Evolutionary conservation across 2,329 filamentous ascomycete genomes (phyloP).

Genomic region (Ophiostoma perfectum): DNA sequence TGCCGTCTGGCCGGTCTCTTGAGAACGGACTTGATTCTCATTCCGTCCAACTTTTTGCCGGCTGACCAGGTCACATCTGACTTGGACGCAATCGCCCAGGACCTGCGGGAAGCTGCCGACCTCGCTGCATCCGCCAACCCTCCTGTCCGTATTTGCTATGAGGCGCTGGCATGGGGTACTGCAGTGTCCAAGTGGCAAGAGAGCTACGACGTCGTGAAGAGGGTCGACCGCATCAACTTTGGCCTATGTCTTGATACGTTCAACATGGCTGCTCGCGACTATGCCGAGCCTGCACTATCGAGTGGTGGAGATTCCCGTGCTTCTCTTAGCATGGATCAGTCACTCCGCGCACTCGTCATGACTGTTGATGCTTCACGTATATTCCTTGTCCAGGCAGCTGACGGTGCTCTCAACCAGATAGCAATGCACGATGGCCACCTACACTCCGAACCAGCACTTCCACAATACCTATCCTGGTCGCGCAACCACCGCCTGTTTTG

Average conservation of each 20-base stretch:
- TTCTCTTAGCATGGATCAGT: conserved; percentile 41
- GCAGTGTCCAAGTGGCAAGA: conserved; percentile 55
- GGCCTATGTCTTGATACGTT: conserved; percentile 59
- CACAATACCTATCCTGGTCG: conserved; percentile 58
- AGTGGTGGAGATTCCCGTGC: conserved; percentile 42
- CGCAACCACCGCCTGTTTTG: conserved; percentile 57
- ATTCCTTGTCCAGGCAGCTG: conserved; percentile 59
- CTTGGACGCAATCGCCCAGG: conserved; percentile 45
- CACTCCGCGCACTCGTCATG: conserved; percentile 42
- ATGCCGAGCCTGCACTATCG: conserved; percentile 47
- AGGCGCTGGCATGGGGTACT: conserved; percentile 56
- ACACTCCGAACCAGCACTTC: conserved; percentile 49
- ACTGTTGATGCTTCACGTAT: conserved; percentile 49
- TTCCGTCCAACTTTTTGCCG: conserved; percentile 56
- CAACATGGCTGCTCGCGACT: conserved; percentile 55
- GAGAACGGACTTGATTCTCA: conserved; percentile 55
- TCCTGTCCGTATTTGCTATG: conserved; percentile 53
- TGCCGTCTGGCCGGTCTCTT: conserved; percentile 51
- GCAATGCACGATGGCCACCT: conserved; percentile 48
- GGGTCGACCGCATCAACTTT: conserved; percentile 53
- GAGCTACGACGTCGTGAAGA: conserved; percentile 50
- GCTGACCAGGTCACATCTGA: conserved; percentile 31
- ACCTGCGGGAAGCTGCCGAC: conserved; percentile 52
- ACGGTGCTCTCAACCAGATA: conserved; percentile 44
- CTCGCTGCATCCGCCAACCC: conserved; percentile 50